Evolutionary conservation across 805 yeast genomes (phyloP).

Genomic region (Teunomyces panamensis): DNA sequence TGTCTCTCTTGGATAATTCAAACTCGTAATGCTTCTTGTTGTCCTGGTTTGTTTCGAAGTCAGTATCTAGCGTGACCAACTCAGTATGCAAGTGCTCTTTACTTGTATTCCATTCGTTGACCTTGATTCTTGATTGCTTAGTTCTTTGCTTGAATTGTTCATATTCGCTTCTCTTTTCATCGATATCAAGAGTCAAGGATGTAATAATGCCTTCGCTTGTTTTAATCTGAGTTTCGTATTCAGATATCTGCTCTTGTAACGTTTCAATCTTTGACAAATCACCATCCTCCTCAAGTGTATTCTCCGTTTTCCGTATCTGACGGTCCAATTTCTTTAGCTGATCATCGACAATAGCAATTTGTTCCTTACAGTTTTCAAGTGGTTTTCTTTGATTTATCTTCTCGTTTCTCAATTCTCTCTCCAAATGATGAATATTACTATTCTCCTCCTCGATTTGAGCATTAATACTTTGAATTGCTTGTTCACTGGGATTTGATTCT

Average conservation of each 20-base stretch:
- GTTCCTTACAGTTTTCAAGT: slow-evolving; percentile 10
- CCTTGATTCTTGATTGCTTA: slow-evolving; percentile 7
- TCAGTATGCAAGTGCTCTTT: slow-evolving; percentile 8
- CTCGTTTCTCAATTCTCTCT: slow-evolving; percentile 5
- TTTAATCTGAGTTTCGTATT: slow-evolving; percentile 23
- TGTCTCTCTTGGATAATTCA: slow-evolving; percentile 10
- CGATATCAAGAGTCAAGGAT: slow-evolving; percentile 24
- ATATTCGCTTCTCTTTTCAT: slow-evolving; percentile 6
- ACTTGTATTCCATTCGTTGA: slow-evolving; percentile 5
- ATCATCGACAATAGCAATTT: slow-evolving; percentile 1
- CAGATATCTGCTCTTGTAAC: slow-evolving; percentile 33
- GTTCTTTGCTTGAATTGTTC: slow-evolving; percentile 10
- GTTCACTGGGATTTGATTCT: slow-evolving; percentile 11
- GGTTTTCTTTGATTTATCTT: slow-evolving; percentile 8
- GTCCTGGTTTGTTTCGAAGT: slow-evolving; percentile 10
- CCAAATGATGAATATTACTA: slow-evolving; percentile 2
- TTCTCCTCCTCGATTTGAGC: slow-evolving; percentile 8
- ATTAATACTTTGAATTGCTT: slow-evolving; percentile 13
- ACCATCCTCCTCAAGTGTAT: slow-evolving; percentile 43
- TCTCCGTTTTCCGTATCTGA: slow-evolving; percentile 23
- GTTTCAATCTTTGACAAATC: slow-evolving; percentile 41
- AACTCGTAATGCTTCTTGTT: slow-evolving; percentile 10
- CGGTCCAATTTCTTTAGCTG: slow-evolving; percentile 9
- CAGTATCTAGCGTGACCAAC: slow-evolving; percentile 16
- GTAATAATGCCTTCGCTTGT: slow-evolving; percentile 26